phyloP scores from a whole-genome alignment of 1,139 yeast species.

The Taiozyma sp. region DNA sequence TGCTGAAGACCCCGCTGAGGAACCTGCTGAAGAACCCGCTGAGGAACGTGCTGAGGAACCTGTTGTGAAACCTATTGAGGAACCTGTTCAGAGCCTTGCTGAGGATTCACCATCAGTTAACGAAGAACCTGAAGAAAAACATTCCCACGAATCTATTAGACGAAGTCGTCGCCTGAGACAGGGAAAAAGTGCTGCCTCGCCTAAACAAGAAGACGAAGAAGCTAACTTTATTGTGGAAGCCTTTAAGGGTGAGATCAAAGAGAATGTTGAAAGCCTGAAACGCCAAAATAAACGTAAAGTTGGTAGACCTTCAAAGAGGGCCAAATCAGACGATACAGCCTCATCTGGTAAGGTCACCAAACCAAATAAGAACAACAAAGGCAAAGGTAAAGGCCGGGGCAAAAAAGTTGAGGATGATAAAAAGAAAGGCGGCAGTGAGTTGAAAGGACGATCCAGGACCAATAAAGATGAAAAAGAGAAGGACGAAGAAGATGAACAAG shows the following conservation, averaged over 20 bases:
- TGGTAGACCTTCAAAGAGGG: constrained; percentile 3
- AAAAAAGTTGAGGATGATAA: neutral
- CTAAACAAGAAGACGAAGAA: neutral
- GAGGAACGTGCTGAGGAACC: neutral
- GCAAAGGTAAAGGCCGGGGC: neutral
- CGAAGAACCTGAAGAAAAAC: neutral
- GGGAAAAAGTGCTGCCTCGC: neutral
- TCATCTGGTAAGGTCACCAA: neutral
- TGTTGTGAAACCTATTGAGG: neutral
- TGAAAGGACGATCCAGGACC: neutral
- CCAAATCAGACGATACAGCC: neutral
- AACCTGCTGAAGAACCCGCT: neutral
- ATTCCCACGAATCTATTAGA: neutral
- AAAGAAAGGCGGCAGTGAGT: neutral
- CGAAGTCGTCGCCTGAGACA: neutral
- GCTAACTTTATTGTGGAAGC: neutral
- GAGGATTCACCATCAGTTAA: neutral
- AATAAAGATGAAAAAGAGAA: neutral
- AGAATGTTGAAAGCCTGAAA: neutral
- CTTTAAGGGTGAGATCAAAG: neutral
- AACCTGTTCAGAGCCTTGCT: neutral
- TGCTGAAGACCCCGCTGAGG: neutral
- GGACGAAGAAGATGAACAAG: neutral
- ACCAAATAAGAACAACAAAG: neutral
- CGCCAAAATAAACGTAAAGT: neutral